Evolutionary conservation across 108 stramenopile genomes (phyloP).

Genomic region (Asterionellopsis glacialis): DNA sequence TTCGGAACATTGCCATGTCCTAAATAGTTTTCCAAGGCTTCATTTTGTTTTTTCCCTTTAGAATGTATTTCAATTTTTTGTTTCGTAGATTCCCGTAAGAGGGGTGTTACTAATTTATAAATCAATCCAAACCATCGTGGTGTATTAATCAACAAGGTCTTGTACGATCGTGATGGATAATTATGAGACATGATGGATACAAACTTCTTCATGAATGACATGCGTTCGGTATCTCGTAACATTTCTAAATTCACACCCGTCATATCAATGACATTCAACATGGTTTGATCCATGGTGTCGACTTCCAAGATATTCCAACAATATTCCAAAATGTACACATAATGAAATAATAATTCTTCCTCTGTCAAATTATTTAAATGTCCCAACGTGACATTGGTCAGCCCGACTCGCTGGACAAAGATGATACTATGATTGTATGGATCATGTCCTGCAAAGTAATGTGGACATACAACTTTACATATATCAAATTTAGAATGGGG

Average conservation of each 20-base stretch:
- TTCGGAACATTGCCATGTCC: neutral
- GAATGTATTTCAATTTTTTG: constrained; percentile 64
- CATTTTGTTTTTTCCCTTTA: constrained; percentile 44
- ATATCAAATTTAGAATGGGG: constrained; percentile 66
- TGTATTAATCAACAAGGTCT: constrained; percentile 70
- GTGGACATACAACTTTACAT: constrained; percentile 55
- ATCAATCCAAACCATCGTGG: constrained; percentile 68
- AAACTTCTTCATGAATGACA: constrained; percentile 57
- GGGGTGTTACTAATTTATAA: constrained; percentile 59
- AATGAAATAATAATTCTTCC: constrained; percentile 66
- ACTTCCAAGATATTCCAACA: constrained; percentile 70
- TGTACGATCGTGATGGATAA: constrained; percentile 68
- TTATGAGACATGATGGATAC: constrained; percentile 59
- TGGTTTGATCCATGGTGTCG: constrained; percentile 38
- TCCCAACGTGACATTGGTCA: constrained; percentile 43
- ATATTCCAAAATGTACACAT: constrained; percentile 71
- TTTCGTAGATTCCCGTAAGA: constrained; percentile 68
- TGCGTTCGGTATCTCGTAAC: constrained; percentile 45
- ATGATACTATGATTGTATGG: constrained; percentile 48
- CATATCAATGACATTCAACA: constrained; percentile 78
- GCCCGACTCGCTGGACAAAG: constrained; percentile 52
- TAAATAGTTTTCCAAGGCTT: constrained; percentile 41
- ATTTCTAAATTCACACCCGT: constrained; percentile 43
- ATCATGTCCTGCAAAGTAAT: constrained; percentile 63
- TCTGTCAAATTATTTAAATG: constrained; percentile 40